phyloP scores from a whole-genome alignment of 148 eudicot genomes.

The Selenicereus undatus region DNA sequence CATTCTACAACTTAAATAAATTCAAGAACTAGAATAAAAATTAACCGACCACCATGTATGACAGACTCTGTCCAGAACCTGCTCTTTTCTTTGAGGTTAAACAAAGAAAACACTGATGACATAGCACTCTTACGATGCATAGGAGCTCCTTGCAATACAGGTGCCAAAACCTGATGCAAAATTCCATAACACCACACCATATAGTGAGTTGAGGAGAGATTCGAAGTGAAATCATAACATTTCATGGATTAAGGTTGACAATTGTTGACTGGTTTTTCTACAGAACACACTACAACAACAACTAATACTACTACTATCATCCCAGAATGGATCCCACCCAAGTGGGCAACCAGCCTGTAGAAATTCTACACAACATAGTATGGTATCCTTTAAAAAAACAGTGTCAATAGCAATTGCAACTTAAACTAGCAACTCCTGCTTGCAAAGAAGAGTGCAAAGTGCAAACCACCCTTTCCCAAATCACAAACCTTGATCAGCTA shows the following conservation, averaged over 20 bases:
- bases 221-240: not conserved
- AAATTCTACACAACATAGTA: not conserved
- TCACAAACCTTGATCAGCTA: not conserved
- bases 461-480: not conserved
- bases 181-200: conserved; percentile 1
- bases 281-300: not conserved
- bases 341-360: not conserved
- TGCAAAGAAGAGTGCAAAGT: not conserved
- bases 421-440: not conserved
- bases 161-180: conserved; percentile 39
- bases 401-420: not conserved
- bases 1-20: not conserved
- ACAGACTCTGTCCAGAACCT: conserved; percentile 91
- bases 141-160: conserved; percentile 46
- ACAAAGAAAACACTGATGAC: conserved; percentile 80
- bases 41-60: conserved; percentile 59
- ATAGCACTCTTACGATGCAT: conserved; percentile 46
- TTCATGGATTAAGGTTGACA: not conserved
- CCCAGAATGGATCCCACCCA: not conserved
- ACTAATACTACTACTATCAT: not conserved
- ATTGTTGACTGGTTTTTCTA: not conserved
- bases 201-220: conserved; percentile 2
- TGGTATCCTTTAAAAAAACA: not conserved
- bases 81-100: conserved; percentile 88
- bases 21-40: not conserved